These are phyloP conservation scores for Colletotrichum kahawae DNA, from an alignment of 2,329 filamentous ascomycete genomes.

Conservation along the genomic window DNA sequence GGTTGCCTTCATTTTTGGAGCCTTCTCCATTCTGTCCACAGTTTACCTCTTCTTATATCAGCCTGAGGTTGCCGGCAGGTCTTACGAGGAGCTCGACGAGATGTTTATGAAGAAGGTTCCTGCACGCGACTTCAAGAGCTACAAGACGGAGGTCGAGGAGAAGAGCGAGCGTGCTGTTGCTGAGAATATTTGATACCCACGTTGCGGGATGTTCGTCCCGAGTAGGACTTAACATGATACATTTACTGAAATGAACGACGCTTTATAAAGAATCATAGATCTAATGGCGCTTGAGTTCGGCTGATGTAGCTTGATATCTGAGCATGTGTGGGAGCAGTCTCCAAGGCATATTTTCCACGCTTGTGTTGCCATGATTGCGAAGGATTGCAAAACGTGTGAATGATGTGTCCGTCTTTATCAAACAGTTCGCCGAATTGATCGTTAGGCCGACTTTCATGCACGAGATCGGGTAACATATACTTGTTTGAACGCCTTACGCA, in stretches of 20 bases:
- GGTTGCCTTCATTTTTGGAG: conserved; percentile 44
- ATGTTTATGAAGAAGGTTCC: conserved; percentile 26
- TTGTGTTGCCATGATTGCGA: neutral
- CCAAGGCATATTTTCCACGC: neutral
- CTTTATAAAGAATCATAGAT: neutral
- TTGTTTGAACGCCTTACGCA: neutral
- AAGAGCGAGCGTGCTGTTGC: neutral
- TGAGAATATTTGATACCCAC: neutral
- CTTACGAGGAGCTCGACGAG: conserved; percentile 28
- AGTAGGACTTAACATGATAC: neutral
- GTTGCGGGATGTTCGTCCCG: neutral
- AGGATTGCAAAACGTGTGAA: neutral
- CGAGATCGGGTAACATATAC: accelerated
- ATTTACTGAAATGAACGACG: neutral
- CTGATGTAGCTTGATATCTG: accelerated
- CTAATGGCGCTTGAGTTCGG: accelerated
- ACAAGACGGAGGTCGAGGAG: conserved; percentile 1
- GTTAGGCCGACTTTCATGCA: neutral
- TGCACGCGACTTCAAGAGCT: conserved; percentile 27
- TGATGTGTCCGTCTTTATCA: neutral
- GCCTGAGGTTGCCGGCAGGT: conserved; percentile 35
- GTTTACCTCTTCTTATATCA: conserved; percentile 36
- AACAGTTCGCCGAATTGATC: neutral
- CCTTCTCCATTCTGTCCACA: conserved; percentile 29
- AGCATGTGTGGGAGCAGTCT: neutral